Conservation (phyloP, 2,329 filamentous ascomycete species). For the Xylariaceae sp. region DNA sequence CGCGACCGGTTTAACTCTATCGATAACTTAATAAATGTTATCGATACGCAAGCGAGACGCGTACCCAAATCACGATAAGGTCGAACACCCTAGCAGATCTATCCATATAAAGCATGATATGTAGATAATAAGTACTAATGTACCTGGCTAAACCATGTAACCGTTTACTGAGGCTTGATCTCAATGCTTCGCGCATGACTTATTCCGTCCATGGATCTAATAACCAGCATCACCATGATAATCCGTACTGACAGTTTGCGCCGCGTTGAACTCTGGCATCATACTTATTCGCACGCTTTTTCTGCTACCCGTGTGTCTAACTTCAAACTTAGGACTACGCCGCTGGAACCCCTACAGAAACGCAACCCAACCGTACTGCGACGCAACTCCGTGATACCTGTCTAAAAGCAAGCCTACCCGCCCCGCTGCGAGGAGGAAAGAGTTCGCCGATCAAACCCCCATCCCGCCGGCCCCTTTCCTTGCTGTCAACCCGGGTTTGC, state of each 20-base stretch:
- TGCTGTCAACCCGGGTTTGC: not conserved
- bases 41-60: not conserved
- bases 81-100: no score
- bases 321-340: not conserved
- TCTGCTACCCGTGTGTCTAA: not conserved
- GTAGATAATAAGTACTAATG: no score
- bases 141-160: no score
- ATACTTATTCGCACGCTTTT: not conserved
- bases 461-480: not conserved
- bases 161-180: no score
- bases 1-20: not conserved
- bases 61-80: not conserved
- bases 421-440: not conserved
- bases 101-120: no score
- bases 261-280: not conserved
- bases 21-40: not conserved
- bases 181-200: no score
- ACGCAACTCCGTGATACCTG: not conserved
- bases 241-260: not conserved
- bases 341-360: not conserved
- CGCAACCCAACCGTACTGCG: not conserved
- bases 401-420: not conserved
- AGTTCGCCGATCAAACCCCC: not conserved
- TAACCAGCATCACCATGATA: not conserved
- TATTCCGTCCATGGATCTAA: no score